Base-by-base conservation (phyloP, 129 eudicot species). In the Saussurea involucrata region DNA sequence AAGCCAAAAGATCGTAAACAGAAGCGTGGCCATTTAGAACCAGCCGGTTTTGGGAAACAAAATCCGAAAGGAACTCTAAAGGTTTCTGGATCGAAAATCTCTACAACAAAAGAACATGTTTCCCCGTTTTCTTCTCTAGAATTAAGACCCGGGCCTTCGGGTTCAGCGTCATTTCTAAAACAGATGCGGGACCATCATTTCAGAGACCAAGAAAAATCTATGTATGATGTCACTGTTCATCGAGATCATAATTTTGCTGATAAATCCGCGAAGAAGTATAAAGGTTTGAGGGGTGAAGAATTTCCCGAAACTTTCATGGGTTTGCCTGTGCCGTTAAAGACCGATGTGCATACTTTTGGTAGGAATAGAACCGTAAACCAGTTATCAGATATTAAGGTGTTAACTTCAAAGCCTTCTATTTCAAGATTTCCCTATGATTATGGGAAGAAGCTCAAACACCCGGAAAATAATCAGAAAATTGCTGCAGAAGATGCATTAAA, bases 381-480 rank as follows among this genome's bases (percentile, higher is more conserved):
- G 80, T 77, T 95, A 60, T 92, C 99, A 20, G 99, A 92, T 67
- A 92, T 92, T 61, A 84, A 84, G 81, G 86, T 92, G 46, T 82
- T 95, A 63, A 89, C 97, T 78, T 75, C 99, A 63, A 95, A 86
- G 74, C 99, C 97, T 40, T 75, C 92, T 63, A 84, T 81, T 80
- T 42, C 78, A 22, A 86, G 91, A 79, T 72, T 66, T 25, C 24
- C 88, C 1, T 76, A 80, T 71, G 95, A 85, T 68, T 81, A 83
- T 68, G 89, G 88, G 24, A 89, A 77, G 55, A 89, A 86, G 77
- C 78, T 58, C 18, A 89, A 89, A 72, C 84, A 75, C 73, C 72
- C 78, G 32, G 89, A 84, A 17, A 72, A 65, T 83, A 65, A 74
- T 78, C 91, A 78, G 64, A 89, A 83, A 64, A 32, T 78, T 78